phyloP scores from a whole-genome alignment of 192 early-diverging fungal species.

The Chytriomyces sp. region DNA sequence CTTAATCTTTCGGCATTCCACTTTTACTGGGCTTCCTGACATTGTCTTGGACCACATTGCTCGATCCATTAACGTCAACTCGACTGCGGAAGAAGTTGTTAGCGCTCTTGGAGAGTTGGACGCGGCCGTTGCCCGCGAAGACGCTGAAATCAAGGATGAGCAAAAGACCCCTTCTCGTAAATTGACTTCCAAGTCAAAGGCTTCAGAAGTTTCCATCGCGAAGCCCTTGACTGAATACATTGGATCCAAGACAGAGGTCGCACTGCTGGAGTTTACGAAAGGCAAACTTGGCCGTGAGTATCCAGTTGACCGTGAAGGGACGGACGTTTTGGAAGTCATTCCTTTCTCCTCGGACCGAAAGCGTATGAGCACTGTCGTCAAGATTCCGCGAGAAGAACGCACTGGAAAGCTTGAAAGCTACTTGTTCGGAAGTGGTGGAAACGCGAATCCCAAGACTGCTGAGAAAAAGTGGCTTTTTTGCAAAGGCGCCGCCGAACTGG shows the following conservation, averaged over 20 bases:
- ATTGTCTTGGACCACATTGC: constrained; percentile 23
- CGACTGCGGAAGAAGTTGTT: constrained; percentile 37
- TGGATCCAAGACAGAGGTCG: constrained; percentile 96
- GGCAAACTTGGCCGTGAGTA: constrained; percentile 66
- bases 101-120: neutral
- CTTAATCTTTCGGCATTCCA: neutral
- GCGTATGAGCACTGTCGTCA: constrained; percentile 86
- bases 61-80: constrained; percentile 45
- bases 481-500: constrained; percentile 86
- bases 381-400: constrained; percentile 13
- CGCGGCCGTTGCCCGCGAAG: neutral
- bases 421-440: constrained; percentile 9
- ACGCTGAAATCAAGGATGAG: constrained; percentile 16
- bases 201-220: neutral
- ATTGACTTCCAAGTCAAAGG: neutral
- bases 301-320: constrained; percentile 61
- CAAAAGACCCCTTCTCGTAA: neutral
- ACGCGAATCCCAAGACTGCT: constrained; percentile 40
- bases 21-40: constrained; percentile 5
- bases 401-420: constrained; percentile 5
- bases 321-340: constrained; percentile 69
- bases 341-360: constrained; percentile 95
- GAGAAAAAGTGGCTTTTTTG: constrained; percentile 71
- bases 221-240: constrained; percentile 48
- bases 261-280: constrained; percentile 80